Evolutionary conservation across 1,284 basidiomycete species (phyloP).

Genomic region (Phaffia rhodozyma): DNA sequence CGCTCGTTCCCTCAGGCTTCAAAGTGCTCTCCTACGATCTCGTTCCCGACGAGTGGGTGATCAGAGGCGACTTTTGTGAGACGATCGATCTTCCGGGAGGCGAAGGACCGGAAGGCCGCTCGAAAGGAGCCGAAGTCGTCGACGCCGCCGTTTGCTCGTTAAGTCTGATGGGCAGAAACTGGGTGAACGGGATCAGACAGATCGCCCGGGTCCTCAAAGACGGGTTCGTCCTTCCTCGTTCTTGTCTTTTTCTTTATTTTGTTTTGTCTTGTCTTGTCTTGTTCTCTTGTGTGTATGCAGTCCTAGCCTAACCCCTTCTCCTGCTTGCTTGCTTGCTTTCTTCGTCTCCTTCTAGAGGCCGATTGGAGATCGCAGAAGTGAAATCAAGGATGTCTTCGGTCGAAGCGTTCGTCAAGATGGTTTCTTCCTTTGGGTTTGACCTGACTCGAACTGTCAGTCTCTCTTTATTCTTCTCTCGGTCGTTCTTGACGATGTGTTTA

Average conservation of each 20-base stretch:
- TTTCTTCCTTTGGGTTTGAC: conserved; percentile 68
- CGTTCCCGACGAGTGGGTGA: conserved; percentile 59
- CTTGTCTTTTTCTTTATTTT: not conserved
- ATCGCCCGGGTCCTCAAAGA: conserved; percentile 71
- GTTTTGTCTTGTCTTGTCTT: not conserved
- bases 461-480: conserved; percentile 4
- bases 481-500: too few species aligned
- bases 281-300: not conserved
- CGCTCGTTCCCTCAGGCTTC: conserved; percentile 54
- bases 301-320: too few species aligned
- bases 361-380: conserved; percentile 91
- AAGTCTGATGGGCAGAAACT: conserved; percentile 95
- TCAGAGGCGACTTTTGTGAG: conserved; percentile 65
- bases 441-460: conserved; percentile 54
- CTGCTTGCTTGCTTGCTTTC: not conserved
- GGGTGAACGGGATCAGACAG: conserved; percentile 80
- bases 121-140: conserved; percentile 44
- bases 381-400: conserved; percentile 67
- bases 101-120: conserved; percentile 47
- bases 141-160: conserved; percentile 89
- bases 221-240: conserved; percentile 47
- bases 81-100: conserved; percentile 70
- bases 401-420: conserved; percentile 60
- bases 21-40: conserved; percentile 69
- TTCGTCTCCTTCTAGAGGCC: conserved; percentile 47